phyloP scores from a whole-genome alignment of 2,329 filamentous ascomycete species.

The Fusarium palustre region DNA sequence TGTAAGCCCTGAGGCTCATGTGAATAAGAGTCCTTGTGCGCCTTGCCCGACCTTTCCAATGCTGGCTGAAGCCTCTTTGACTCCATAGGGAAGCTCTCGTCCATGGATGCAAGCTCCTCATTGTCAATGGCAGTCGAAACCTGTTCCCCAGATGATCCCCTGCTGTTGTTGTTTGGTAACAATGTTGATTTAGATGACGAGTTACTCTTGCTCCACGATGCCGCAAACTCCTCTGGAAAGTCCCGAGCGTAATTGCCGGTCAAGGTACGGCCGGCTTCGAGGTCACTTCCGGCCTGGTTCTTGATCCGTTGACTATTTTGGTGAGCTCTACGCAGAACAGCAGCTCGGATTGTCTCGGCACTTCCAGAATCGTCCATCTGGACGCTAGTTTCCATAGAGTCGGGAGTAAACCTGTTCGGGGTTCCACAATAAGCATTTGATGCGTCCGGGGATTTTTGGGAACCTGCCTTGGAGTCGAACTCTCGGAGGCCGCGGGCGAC shows the following conservation, averaged over 20 bases:
- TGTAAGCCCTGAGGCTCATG: slow-evolving; percentile 61
- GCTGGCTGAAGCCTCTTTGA: slow-evolving; percentile 47
- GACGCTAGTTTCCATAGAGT: slow-evolving; percentile 33
- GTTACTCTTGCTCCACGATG: slow-evolving; percentile 54
- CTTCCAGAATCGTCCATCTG: slow-evolving; percentile 43
- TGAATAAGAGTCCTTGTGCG: slow-evolving; percentile 55
- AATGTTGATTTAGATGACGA: slow-evolving; percentile 45
- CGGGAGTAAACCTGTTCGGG: slow-evolving; percentile 38
- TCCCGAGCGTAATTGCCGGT: slow-evolving; percentile 64
- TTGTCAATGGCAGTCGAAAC: slow-evolving; percentile 40
- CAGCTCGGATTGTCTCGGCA: slow-evolving; percentile 50
- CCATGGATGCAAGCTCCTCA: slow-evolving; percentile 54
- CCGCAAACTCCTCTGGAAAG: slow-evolving; percentile 64
- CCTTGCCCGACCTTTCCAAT: slow-evolving; percentile 43
- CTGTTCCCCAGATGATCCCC: not conserved
- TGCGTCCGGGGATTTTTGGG: slow-evolving; percentile 40
- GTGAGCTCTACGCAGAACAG: slow-evolving; percentile 47
- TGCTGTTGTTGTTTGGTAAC: slow-evolving; percentile 34
- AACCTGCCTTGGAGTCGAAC: slow-evolving; percentile 53
- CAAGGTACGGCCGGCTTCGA: slow-evolving; percentile 42
- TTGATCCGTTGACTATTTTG: slow-evolving; percentile 34
- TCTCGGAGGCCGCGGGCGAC: slow-evolving; percentile 53
- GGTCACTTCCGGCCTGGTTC: slow-evolving; percentile 10
- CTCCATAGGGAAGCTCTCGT: slow-evolving; percentile 55
- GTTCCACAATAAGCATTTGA: slow-evolving; percentile 44